Base-by-base conservation (phyloP, 2,329 filamentous ascomycete species). In the Tolypocladium amazonense region DNA sequence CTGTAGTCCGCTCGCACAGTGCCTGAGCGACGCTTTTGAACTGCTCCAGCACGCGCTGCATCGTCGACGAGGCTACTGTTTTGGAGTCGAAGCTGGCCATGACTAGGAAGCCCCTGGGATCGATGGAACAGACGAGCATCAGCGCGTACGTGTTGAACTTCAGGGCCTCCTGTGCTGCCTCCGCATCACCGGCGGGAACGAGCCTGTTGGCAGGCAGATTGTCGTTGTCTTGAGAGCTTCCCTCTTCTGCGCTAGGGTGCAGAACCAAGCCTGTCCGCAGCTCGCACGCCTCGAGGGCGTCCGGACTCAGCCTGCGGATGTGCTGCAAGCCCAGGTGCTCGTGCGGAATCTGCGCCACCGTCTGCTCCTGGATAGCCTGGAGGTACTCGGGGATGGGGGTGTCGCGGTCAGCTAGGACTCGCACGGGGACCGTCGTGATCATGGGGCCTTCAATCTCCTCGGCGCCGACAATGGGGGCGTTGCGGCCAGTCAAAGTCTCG, bases 31-130 rank as follows among this genome's bases (percentile, higher is more conserved):
- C 76, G 4, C 74, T 72, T 39, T 78, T 78, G 27, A 88, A 75
- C 58, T 83, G 79, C 2, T 73, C 68, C 27, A 86, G 72, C 3
- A 81, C 80, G 38, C 76, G 74, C 65, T 85, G 73, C 72, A 86
- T 82, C 23, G 79, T 76, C 30, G 73, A 70, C 38, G 73, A 75
- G 23, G 74, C 74, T 23, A 88, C 79, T 0, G 80, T 78, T n/a
- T 80, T 79, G 27, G 83, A 84, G 66, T 88, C 85, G 65, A 87
- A 87, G 65, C 85, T 86, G 0, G 84, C 84, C 74, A 84, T 85
- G 59, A 85, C 75, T 20, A 81, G 70, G 66, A 88, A 82, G 1
- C 81, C 79, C 61, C 77, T 74, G 2, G 79, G 75, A 41, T 83
- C 79, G 7, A 87, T 72, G 4, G 81, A 84, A 68, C 85, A 88